phyloP scores from a whole-genome alignment of 164 flowering plant genomes.

The Liquidambar formosana region DNA sequence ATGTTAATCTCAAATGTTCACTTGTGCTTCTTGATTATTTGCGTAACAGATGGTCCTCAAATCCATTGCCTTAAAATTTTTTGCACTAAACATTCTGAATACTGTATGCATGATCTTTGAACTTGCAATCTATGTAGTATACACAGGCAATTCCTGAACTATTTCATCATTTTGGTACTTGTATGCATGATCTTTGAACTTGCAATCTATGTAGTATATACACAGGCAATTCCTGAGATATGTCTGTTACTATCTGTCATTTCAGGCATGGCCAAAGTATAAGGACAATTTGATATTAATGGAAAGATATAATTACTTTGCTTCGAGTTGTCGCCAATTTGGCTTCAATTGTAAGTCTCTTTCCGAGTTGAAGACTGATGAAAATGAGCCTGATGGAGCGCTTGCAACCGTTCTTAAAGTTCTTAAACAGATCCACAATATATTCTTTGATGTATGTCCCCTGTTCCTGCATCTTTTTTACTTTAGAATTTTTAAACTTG shows the following conservation, averaged over 20 bases:
- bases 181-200: background rate
- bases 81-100: too few species aligned
- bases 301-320: conserved; percentile 87
- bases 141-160: background rate
- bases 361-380: conserved; percentile 68
- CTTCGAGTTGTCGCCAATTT: conserved; percentile 70
- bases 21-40: too few species aligned
- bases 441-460: conserved; percentile 59
- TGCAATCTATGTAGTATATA: background rate
- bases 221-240: background rate
- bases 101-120: background rate
- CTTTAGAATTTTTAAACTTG: background rate
- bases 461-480: background rate
- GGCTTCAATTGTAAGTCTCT: conserved; percentile 54
- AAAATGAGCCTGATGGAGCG: conserved; percentile 72
- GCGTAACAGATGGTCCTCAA: too few species aligned
- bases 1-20: too few species aligned
- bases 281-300: conserved; percentile 75
- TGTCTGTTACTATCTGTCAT: background rate
- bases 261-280: conserved; percentile 79
- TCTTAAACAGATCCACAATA: conserved; percentile 54
- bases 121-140: background rate
- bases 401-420: conserved; percentile 68
- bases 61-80: too few species aligned
- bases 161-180: too few species aligned